Conservation (phyloP, 2,329 filamentous ascomycete genomes). For the Fragosphaeria purpurea region DNA sequence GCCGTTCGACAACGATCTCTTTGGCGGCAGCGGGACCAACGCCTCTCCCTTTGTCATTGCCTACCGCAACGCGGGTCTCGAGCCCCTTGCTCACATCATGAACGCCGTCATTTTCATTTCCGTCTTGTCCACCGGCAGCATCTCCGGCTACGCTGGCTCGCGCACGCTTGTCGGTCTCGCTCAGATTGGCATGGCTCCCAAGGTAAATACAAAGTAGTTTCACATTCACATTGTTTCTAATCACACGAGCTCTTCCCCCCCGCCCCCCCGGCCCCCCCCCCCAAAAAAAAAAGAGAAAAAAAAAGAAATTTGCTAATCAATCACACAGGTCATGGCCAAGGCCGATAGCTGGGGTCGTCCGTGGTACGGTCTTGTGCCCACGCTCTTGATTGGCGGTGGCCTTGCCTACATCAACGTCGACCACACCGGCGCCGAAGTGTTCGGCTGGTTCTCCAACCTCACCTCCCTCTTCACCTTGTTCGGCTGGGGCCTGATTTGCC, state of each 20-base stretch:
- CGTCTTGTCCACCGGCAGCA: slow-evolving; percentile 22
- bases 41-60: slow-evolving; percentile 50
- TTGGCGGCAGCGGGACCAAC: slow-evolving; percentile 30
- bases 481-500: slow-evolving; percentile 9
- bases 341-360: slow-evolving; percentile 4
- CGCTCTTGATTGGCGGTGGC: slow-evolving; percentile 3
- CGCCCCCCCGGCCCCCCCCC: too few species aligned
- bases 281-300: too few species aligned
- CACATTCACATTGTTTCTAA: too few species aligned
- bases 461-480: slow-evolving; percentile 4
- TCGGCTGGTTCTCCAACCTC: slow-evolving; percentile 7
- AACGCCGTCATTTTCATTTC: slow-evolving; percentile 49
- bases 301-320: background rate
- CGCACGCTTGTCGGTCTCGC: slow-evolving; percentile 7
- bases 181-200: slow-evolving; percentile 8
- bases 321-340: background rate
- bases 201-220: background rate
- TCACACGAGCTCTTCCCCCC: too few species aligned
- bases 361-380: slow-evolving; percentile 7
- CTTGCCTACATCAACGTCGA: slow-evolving; percentile 8
- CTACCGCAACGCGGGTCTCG: slow-evolving; percentile 40
- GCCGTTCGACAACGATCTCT: slow-evolving; percentile 35
- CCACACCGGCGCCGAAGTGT: slow-evolving; percentile 9
- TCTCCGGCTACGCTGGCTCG: slow-evolving; percentile 1
- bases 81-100: slow-evolving; percentile 44